A percentile compares a stretch with the other conserved stretches of the same genome.
phyloP scores from a whole-genome alignment of 371 early-diverging fungal genomes.

The Catenaria anguillulae region DNA sequence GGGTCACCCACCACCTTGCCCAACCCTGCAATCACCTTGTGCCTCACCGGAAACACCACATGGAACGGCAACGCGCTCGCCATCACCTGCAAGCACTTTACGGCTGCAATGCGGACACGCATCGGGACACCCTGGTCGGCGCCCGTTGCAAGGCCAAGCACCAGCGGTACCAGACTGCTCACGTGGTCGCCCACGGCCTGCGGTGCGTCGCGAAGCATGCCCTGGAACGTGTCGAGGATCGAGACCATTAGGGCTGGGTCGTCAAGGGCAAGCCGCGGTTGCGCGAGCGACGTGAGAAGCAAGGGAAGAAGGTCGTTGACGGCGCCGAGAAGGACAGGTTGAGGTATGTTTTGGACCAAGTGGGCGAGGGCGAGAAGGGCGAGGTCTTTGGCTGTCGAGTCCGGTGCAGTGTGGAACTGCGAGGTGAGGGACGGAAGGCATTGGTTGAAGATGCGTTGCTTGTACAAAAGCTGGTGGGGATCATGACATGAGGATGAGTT shows the following conservation, averaged over 20 bases:
- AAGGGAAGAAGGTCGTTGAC: constrained; percentile 42
- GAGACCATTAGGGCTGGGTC: constrained; percentile 51
- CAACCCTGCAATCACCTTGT: constrained; percentile 43
- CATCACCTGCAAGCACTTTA: constrained; percentile 49
- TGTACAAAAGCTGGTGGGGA: constrained; percentile 44
- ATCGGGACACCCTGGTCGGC: constrained; percentile 9
- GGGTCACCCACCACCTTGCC: constrained; percentile 58
- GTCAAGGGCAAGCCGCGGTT: too few relatives aligned
- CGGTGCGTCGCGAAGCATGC: constrained; percentile 40
- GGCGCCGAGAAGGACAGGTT: constrained; percentile 48
- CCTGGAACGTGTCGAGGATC: constrained; percentile 53
- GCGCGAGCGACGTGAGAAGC: constrained; percentile 48
- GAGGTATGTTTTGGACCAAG: constrained; percentile 60
- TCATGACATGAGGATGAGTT: not conserved
- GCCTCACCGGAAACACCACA: constrained; percentile 42
- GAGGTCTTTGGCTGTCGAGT: not conserved
- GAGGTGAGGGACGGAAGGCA: constrained; percentile 51
- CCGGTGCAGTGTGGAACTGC: too few relatives aligned
- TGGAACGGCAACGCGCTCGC: constrained; percentile 45
- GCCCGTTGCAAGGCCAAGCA: constrained; percentile 25
- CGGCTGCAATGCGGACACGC: constrained; percentile 53
- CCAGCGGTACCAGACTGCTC: constrained; percentile 28
- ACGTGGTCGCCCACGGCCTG: constrained; percentile 42
- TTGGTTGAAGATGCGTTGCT: constrained; percentile 64
- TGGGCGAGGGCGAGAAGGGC: constrained; percentile 67